Evolutionary conservation across 805 yeast genomes (phyloP), one percentile per base, ranked within the genome.

Genomic region (Ogataea zsoltii): DNA sequence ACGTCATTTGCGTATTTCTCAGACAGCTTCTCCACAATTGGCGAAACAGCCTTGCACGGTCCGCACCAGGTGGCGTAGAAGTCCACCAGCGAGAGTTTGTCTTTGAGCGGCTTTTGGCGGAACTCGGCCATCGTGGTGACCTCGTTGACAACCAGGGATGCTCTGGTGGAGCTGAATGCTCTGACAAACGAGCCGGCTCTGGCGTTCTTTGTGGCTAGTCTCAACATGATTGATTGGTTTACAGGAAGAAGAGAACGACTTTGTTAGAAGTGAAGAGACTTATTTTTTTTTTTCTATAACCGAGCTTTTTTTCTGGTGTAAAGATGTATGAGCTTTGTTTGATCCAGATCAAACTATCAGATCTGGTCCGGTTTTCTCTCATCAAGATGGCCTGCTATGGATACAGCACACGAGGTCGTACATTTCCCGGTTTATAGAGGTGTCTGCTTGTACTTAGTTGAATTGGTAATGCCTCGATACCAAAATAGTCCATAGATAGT

Each of bases 11-110:
- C 61, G 45, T 73, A 69, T 44, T 70, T 68, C 16, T 75, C 74
- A 19, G 75, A 68, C 48, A 71, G 61, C 31, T 63, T 62, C 36
- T 69, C 75, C 36, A 82, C 61, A 16, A 77, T 62, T 13, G 89
- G 89, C 2, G 83, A 72, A 56, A 83, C 75, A n/a, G 84, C 84
- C 55, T 79, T 81, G 57, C 89, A 83, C n/a, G 89, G 89, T 7
- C 84, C 88, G 64, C 89, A 83, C 89, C 89, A 83, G 10, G 80
- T 76, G 26, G 89, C 88, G 63, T 74, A 80, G 61, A 83, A 83
- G 60, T 83, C 88, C 40, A 82, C 76, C 2, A 83, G 68, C 1
- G 83, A 69, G 30, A 78, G 61, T 45, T 76, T 71, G 29, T 68
- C 62, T 11, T 61, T 49, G 26, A 61, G 51, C 35, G 69, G 66